A percentile compares a stretch with the other conserved stretches of the same genome.
These are phyloP conservation scores for Chamaecyparis obtusa DNA, from an alignment of 75 land plant species.

Conservation along the genomic window DNA sequence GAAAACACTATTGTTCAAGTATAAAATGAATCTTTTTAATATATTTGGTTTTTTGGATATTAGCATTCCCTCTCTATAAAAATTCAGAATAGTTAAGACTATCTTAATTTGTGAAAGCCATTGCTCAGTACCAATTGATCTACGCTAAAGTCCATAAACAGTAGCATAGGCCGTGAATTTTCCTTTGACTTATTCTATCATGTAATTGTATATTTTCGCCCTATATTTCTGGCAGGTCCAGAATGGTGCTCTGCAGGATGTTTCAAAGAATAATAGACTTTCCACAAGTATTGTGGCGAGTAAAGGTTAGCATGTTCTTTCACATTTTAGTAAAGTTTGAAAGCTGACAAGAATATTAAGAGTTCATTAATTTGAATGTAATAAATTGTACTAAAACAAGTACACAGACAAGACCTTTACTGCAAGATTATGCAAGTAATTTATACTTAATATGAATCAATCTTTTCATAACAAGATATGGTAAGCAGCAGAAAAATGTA, in stretches of 20 bases:
- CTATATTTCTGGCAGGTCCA: background rate
- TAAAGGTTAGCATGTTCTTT: constrained; percentile 9
- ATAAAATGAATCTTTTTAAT: background rate
- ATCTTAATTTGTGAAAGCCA: background rate
- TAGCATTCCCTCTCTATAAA: background rate
- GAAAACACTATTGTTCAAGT: background rate
- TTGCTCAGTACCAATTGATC: background rate
- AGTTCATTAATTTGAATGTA: background rate
- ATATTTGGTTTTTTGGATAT: background rate
- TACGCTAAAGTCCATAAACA: background rate
- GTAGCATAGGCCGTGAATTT: background rate
- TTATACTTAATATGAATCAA: background rate
- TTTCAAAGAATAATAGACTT: background rate
- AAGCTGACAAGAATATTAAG: constrained; percentile 1
- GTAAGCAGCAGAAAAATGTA: background rate
- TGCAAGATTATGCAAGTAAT: background rate
- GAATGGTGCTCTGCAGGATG: background rate
- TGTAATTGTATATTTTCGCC: background rate
- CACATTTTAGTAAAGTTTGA: background rate
- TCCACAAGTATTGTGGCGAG: background rate
- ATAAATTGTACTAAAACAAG: background rate
- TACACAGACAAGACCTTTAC: background rate
- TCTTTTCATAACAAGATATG: background rate
- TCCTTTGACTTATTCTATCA: background rate
- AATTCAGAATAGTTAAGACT: background rate